phyloP scores from a whole-genome alignment of 1,284 basidiomycete genomes.

The Porodaedalea pini region DNA sequence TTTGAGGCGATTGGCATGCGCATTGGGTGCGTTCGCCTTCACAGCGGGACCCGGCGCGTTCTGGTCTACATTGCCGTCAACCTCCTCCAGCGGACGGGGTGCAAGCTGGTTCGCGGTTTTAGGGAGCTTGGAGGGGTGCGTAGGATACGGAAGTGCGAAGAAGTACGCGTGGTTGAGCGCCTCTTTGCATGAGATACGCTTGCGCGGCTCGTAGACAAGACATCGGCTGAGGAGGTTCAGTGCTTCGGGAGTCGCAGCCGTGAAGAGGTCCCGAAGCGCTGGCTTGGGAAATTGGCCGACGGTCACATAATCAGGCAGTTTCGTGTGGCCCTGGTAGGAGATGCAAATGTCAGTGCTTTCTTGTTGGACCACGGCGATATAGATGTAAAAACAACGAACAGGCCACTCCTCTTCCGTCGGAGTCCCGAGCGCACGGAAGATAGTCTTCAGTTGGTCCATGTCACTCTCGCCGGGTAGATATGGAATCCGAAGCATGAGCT shows the following conservation, averaged over 20 bases:
- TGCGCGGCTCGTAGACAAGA: constrained; percentile 83
- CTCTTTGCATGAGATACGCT: constrained; percentile 77
- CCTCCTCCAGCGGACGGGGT: constrained; percentile 61
- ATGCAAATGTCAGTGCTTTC: background rate
- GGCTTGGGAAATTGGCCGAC: constrained; percentile 81
- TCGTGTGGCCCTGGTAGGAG: constrained; percentile 69
- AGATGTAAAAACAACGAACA: constrained; percentile 40
- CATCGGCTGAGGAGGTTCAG: constrained; percentile 81
- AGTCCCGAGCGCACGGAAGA: constrained; percentile 91
- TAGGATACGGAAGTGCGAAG: constrained; percentile 71
- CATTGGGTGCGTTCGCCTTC: constrained; percentile 31
- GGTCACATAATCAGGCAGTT: constrained; percentile 85
- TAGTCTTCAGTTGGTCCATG: constrained; percentile 94
- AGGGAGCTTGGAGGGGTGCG: constrained; percentile 78
- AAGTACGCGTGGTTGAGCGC: constrained; percentile 80
- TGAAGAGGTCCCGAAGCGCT: constrained; percentile 82
- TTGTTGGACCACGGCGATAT: background rate
- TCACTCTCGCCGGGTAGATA: constrained; percentile 93
- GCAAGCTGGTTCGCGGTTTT: constrained; percentile 58
- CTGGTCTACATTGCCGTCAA: constrained; percentile 63
- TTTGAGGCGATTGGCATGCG: constrained; percentile 41
- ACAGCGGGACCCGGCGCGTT: constrained; percentile 35
- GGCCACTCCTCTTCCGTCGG: constrained; percentile 98
- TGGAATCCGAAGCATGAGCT: constrained; percentile 91
- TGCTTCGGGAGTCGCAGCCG: constrained; percentile 84